A percentile compares a stretch with the other conserved stretches of the same genome.
Conservation (phyloP, 2,329 filamentous ascomycete genomes). For the Cladosporium austrohemisphaericum region DNA sequence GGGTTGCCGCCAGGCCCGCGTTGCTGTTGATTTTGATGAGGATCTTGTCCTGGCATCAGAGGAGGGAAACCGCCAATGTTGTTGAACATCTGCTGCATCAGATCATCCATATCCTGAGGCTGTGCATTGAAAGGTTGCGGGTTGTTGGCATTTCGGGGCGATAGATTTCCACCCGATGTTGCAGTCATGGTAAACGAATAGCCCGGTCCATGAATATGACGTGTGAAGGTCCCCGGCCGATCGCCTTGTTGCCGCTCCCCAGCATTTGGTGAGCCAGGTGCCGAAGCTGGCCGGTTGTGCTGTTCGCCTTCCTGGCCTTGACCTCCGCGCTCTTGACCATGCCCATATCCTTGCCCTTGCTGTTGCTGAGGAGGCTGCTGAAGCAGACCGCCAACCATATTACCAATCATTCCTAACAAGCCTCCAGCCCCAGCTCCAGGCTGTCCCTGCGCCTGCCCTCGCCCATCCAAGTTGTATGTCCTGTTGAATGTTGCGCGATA, state of each 20-base stretch:
- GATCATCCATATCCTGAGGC: conserved; percentile 28
- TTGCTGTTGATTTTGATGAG: conserved; percentile 1
- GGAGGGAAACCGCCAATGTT: conserved; percentile 28
- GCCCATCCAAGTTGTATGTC: conserved; percentile 31
- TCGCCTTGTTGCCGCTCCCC: conserved; percentile 16
- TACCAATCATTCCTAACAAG: conserved; percentile 31
- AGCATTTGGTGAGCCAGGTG: conserved; percentile 13
- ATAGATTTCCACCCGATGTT: conserved; percentile 34
- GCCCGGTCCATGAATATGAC: conserved; percentile 25
- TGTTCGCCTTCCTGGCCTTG: conserved; percentile 14
- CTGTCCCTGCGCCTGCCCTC: conserved; percentile 21
- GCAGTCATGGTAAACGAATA: conserved; percentile 32
- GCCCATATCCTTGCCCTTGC: conserved; percentile 11
- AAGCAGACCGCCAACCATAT: conserved; percentile 19
- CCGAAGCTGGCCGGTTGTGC: conserved; percentile 16
- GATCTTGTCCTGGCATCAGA: conserved; percentile 1
- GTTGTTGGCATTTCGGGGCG: conserved; percentile 50
- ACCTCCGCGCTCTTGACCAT: not conserved
- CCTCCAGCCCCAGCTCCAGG: conserved; percentile 37
- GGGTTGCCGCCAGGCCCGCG: conserved; percentile 1
- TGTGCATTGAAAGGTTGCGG: conserved; percentile 43
- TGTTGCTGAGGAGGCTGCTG: conserved; percentile 18
- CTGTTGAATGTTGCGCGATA: conserved; percentile 37
- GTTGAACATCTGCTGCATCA: conserved; percentile 32
- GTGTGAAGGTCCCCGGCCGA: conserved; percentile 18